Base-by-base conservation (phyloP, 2,329 filamentous ascomycete genomes). In the Verticillium albo-atrum region DNA sequence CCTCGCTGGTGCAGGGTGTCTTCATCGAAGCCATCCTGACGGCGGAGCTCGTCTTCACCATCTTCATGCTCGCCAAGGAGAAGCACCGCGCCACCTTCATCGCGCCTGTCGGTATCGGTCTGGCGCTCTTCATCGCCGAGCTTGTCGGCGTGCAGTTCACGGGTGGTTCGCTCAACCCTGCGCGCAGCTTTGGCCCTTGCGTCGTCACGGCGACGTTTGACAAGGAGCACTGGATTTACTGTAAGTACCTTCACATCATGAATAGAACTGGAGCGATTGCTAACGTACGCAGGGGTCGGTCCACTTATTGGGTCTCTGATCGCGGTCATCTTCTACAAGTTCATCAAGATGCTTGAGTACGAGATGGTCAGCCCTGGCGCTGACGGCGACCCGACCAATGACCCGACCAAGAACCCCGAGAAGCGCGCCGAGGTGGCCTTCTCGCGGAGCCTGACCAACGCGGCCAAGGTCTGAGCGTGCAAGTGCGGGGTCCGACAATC, bases 21-120 rank as follows among this genome's bases (percentile, higher is more conserved):
- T 75, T 82, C 59, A 79, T 82, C 42, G 79, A 82, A 62, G 78
- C 79, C 63, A 70, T 82, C 30, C 68, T 81, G 17, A 81, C 79
- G 3, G 75, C 77, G 12, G 75, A 81, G 62, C 63, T 82, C 27
- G 72, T 79, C 15, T 80, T 81, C 59, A 76, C 77, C 12, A 79
- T 81, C 57, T 79, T 81, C 62, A 80, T 81, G 78, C 71, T 81
- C n/a, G 79, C 79, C 25, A 77, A 77, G 27, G 79, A 81, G 67
- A 79, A 81, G 65, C 79, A 81, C 58, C 70, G 71, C 4, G 78
- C 72, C 0, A 81, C 78, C 1, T 80, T 79, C 57, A 72, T 81
- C 17, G 79, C 79, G 15, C 79, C 79, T 0, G 69, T 81, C 1
- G 79, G 79, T 4, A 81, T 82, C 52, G 77, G 77, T 2, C 66